phyloP scores from a whole-genome alignment of 106 monocot genomes.

The Ottelia alismoides region DNA sequence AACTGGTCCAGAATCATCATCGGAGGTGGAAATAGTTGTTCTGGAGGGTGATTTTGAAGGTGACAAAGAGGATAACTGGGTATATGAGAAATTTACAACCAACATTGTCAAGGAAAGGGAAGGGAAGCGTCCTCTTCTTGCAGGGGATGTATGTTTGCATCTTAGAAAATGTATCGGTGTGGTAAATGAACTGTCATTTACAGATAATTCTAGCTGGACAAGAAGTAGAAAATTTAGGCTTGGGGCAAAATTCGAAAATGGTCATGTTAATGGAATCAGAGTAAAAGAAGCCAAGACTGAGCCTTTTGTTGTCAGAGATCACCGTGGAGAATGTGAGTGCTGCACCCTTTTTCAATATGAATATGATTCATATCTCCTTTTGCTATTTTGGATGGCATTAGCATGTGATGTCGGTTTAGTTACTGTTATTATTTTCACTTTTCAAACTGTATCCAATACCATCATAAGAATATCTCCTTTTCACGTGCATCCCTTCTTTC shows the following conservation, averaged over 20 bases:
- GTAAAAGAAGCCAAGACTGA: constrained; percentile 77
- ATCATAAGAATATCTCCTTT: no score
- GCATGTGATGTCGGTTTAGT: no score
- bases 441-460: no score
- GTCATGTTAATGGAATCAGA: constrained; percentile 45
- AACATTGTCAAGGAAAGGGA: constrained; percentile 94
- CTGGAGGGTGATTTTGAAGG: constrained; percentile 92
- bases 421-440: no score
- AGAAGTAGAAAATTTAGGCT: constrained; percentile 85
- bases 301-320: constrained; percentile 89
- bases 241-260: constrained; percentile 66
- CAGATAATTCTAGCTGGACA: constrained; percentile 99
- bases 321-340: constrained; percentile 99
- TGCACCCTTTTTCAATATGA: no score
- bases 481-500: no score
- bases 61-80: constrained; percentile 55
- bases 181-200: constrained; percentile 74
- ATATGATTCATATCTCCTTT: no score
- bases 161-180: constrained; percentile 49
- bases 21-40: constrained; percentile 91
- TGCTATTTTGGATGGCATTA: no score
- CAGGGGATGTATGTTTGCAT: constrained; percentile 53
- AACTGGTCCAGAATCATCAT: constrained; percentile 42
- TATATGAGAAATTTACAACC: constrained; percentile 58
- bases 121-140: constrained; percentile 65